Percentiles rank a stretch among this genome's conserved stretches.
Evolutionary conservation across 495 filamentous ascomycete species (phyloP).

Genomic region (Platismatia glauca): DNA sequence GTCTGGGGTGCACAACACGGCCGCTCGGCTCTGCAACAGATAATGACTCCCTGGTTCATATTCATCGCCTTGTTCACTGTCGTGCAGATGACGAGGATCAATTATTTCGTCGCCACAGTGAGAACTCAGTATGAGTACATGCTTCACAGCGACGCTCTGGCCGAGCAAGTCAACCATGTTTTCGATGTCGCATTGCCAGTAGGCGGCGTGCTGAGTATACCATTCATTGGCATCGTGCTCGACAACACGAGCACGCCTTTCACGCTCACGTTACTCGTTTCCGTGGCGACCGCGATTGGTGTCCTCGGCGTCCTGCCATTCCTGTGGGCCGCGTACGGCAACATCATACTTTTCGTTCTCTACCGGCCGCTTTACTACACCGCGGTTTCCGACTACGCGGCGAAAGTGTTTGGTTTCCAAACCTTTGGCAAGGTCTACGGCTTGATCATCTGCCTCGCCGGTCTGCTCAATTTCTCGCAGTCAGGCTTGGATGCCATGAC

Average conservation of each 20-base stretch:
- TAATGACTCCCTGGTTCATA: slow-evolving; percentile 76
- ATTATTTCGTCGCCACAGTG: slow-evolving; percentile 94
- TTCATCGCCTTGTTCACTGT: slow-evolving; percentile 82
- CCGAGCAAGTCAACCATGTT: slow-evolving; percentile 64
- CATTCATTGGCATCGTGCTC: slow-evolving; percentile 78
- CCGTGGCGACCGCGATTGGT: slow-evolving; percentile 65
- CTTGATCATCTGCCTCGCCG: slow-evolving; percentile 82
- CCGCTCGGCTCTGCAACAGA: slow-evolving; percentile 60
- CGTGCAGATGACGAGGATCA: slow-evolving; percentile 88
- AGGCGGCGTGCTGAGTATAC: slow-evolving; percentile 75
- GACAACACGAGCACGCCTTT: slow-evolving; percentile 68
- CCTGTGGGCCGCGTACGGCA: slow-evolving; percentile 62
- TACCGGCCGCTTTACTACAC: slow-evolving; percentile 49
- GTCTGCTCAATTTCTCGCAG: slow-evolving; percentile 81
- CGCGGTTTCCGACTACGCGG: slow-evolving; percentile 65
- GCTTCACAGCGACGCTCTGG: slow-evolving; percentile 48
- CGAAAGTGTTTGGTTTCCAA: slow-evolving; percentile 92
- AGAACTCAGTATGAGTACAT: slow-evolving; percentile 76
- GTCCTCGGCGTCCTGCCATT: slow-evolving; percentile 65
- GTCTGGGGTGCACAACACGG: slow-evolving; percentile 89
- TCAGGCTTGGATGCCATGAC: slow-evolving; percentile 73
- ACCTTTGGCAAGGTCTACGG: slow-evolving; percentile 96
- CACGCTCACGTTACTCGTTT: slow-evolving; percentile 66
- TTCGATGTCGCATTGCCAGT: slow-evolving; percentile 86
- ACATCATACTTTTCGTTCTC: slow-evolving; percentile 66